A percentile compares a stretch with the other conserved stretches of the same genome.
These are phyloP conservation scores for Guillardia theta DNA, from an alignment of 78 protist species.

Conservation along the genomic window DNA sequence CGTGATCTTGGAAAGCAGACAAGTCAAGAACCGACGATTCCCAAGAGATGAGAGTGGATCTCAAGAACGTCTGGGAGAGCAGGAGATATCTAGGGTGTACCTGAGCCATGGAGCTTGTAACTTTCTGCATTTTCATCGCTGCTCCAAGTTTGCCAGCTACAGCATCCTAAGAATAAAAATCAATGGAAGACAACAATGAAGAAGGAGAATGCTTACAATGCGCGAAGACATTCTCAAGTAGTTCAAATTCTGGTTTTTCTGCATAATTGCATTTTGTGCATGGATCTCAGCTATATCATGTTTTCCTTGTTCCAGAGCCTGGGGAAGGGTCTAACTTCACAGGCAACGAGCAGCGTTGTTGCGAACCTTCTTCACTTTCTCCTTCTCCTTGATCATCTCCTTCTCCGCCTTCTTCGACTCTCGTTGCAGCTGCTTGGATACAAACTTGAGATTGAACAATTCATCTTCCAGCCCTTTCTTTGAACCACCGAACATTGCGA, in stretches of 20 bases:
- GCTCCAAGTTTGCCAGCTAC: not conserved
- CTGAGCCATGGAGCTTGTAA: not conserved
- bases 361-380: not conserved
- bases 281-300: not conserved
- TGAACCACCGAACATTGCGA: too few relatives aligned
- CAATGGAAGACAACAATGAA: not conserved
- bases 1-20: not conserved
- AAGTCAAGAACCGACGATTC: not conserved
- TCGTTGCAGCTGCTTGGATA: not conserved
- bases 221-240: not conserved
- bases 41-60: not conserved
- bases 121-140: not conserved
- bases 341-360: not conserved
- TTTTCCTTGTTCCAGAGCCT: not conserved
- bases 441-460: not conserved
- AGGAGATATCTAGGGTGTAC: not conserved
- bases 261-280: not conserved
- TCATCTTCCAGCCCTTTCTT: not conserved
- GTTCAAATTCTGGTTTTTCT: not conserved
- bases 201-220: not conserved
- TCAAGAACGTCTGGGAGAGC: not conserved
- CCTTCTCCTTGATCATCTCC: slow-evolving; percentile 5
- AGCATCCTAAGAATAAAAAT: not conserved
- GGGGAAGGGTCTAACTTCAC: not conserved
- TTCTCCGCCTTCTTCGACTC: not conserved